phyloP scores from a whole-genome alignment of 1,139 yeast genomes.

The Suhomyces choctaworum region DNA sequence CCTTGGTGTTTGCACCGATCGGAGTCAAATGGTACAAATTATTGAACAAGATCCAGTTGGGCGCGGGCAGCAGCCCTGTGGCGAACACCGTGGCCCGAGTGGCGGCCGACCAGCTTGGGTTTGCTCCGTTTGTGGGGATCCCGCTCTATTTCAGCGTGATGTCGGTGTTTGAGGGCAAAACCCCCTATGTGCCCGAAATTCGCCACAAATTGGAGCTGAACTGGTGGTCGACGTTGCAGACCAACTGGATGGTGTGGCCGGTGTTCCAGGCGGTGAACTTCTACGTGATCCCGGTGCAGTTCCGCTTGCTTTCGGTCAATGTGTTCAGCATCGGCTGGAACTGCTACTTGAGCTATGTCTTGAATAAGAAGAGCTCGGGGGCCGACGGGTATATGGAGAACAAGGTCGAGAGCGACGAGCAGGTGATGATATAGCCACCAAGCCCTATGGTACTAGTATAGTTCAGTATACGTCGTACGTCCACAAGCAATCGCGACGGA shows the following conservation, averaged over 20 bases:
- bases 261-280: constrained; percentile 74
- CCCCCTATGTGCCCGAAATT: constrained; percentile 29
- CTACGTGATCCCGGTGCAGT: constrained; percentile 65
- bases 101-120: constrained; percentile 66
- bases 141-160: constrained; percentile 69
- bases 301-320: constrained; percentile 69
- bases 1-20: constrained; percentile 43
- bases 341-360: constrained; percentile 59
- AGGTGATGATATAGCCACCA: neutral
- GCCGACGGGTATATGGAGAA: neutral
- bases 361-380: constrained; percentile 10
- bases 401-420: constrained; percentile 1
- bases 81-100: constrained; percentile 38
- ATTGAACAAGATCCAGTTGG: constrained; percentile 22
- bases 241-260: constrained; percentile 91
- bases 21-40: constrained; percentile 45
- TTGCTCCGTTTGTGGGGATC: constrained; percentile 72
- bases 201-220: constrained; percentile 43
- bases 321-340: constrained; percentile 82
- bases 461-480: too few relatives aligned
- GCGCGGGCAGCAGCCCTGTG: constrained; percentile 1
- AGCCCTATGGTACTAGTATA: neutral
- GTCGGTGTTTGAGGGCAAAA: constrained; percentile 57
- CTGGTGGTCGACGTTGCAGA: constrained; percentile 60
- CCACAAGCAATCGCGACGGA: too few relatives aligned